Percentiles rank a stretch among this genome's conserved stretches.
Evolutionary conservation across 257 asterid genomes (phyloP).

Genomic region (Forsythia viridissima): DNA sequence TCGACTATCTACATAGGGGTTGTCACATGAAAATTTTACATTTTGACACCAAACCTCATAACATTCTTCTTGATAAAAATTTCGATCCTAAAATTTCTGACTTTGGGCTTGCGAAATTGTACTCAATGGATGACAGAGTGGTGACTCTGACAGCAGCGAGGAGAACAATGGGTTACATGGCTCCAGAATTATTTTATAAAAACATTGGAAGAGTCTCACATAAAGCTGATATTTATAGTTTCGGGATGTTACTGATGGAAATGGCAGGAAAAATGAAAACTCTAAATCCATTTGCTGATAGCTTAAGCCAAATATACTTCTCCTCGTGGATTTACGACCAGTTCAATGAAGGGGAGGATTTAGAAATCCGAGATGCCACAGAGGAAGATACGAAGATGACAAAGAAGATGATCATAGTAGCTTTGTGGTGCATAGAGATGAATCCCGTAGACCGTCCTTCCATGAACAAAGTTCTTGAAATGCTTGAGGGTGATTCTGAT

Average conservation of each 20-base stretch:
- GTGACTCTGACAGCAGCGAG: background rate
- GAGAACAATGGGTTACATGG: constrained; percentile 33
- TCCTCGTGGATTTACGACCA: constrained; percentile 16
- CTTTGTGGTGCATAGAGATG: constrained; percentile 33
- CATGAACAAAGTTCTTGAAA: constrained; percentile 21
- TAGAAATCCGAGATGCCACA: constrained; percentile 3
- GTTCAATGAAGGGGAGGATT: background rate
- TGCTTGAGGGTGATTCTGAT: constrained; percentile 21
- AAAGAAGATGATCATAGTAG: constrained; percentile 20
- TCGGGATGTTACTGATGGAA: constrained; percentile 26
- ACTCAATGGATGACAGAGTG: no score
- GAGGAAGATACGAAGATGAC: constrained; percentile 6
- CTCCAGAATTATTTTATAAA: constrained; percentile 24
- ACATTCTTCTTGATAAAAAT: no score
- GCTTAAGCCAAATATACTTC: no score
- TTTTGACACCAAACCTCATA: no score
- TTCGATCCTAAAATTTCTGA: no score
- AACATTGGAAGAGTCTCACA: constrained; percentile 16
- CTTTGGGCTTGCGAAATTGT: no score
- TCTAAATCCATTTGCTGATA: no score
- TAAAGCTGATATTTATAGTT: constrained; percentile 30
- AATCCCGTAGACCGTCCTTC: constrained; percentile 20
- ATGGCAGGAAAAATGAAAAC: no score
- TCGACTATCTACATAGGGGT: no score
- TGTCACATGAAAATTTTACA: no score